Percentiles rank a stretch among this genome's conserved stretches.
Evolutionary conservation across 2,329 filamentous ascomycete species (phyloP).

Genomic region (Leptodontidium sp.): DNA sequence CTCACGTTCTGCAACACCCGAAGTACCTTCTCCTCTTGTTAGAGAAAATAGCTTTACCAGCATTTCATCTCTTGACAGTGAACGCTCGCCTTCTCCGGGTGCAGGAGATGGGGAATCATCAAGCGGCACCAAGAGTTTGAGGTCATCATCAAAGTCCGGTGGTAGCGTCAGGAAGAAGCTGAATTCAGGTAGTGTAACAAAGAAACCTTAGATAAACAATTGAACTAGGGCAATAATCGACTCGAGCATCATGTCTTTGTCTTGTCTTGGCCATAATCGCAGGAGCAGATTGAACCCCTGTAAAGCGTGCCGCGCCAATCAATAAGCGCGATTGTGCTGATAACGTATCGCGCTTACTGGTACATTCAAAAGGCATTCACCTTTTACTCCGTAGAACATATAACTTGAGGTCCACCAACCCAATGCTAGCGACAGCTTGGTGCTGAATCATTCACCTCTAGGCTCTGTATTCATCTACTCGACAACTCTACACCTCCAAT

Average conservation of each 20-base stretch:
- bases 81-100: slow-evolving; percentile 37
- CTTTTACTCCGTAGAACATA: background rate
- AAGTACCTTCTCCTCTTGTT: slow-evolving; percentile 43
- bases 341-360: background rate
- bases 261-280: background rate
- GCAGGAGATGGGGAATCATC: slow-evolving; percentile 35
- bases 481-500: background rate
- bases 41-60: slow-evolving; percentile 45
- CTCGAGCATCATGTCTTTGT: background rate
- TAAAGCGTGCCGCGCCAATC: background rate
- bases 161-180: slow-evolving; percentile 30
- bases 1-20: slow-evolving; percentile 44
- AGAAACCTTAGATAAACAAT: slow-evolving; percentile 31
- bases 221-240: background rate
- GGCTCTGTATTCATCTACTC: background rate
- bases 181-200: slow-evolving; percentile 30
- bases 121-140: slow-evolving; percentile 23
- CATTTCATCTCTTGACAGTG: slow-evolving; percentile 44
- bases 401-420: background rate
- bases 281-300: background rate
- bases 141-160: slow-evolving; percentile 30
- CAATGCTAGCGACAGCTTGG: background rate
- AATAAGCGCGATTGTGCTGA: background rate
- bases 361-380: background rate
- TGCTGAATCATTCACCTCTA: background rate